These are phyloP conservation scores for Ogataea trehaloabstinens DNA, from an alignment of 805 yeast species.

Conservation along the genomic window DNA sequence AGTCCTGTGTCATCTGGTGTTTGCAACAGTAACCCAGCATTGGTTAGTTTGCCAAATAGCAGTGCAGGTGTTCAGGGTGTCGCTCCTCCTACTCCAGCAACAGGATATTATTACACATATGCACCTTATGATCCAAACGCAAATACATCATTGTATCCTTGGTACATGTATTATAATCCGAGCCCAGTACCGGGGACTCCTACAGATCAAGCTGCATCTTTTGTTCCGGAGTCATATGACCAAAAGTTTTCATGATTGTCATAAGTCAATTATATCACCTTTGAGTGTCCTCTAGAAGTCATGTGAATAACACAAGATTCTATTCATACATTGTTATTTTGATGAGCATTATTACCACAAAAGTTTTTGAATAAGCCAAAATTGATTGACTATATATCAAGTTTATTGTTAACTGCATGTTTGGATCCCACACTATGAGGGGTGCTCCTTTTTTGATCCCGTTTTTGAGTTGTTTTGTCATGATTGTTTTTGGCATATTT, in stretches of 20 bases:
- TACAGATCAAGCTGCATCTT: constrained; percentile 14
- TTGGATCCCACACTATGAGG: neutral
- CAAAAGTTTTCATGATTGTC: constrained; percentile 7
- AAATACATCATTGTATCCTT: constrained; percentile 28
- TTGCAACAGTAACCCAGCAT: constrained; percentile 8
- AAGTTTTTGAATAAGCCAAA: neutral
- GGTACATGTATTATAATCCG: constrained; percentile 31
- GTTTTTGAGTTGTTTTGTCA: neutral
- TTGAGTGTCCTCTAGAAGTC: too few species aligned
- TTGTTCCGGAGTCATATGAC: constrained; percentile 16
- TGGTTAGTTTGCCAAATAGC: constrained; percentile 13
- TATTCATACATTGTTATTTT: too few species aligned
- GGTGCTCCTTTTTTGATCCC: neutral
- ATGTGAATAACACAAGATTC: too few species aligned
- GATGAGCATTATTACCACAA: neutral
- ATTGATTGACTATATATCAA: neutral
- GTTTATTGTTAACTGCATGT: neutral
- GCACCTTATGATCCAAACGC: constrained; percentile 25
- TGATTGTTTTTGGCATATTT: neutral
- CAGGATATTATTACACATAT: constrained; percentile 28
- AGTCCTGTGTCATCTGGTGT: constrained; percentile 14
- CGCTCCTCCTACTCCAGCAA: constrained; percentile 19
- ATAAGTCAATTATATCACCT: neutral
- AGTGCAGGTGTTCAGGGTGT: constrained; percentile 15
- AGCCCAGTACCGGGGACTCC: constrained; percentile 22